A percentile compares a stretch with the other conserved stretches of the same genome.
These are phyloP conservation scores for Sarocladium oryzae DNA, from an alignment of 2,329 filamentous ascomycete species.

Conservation along the genomic window DNA sequence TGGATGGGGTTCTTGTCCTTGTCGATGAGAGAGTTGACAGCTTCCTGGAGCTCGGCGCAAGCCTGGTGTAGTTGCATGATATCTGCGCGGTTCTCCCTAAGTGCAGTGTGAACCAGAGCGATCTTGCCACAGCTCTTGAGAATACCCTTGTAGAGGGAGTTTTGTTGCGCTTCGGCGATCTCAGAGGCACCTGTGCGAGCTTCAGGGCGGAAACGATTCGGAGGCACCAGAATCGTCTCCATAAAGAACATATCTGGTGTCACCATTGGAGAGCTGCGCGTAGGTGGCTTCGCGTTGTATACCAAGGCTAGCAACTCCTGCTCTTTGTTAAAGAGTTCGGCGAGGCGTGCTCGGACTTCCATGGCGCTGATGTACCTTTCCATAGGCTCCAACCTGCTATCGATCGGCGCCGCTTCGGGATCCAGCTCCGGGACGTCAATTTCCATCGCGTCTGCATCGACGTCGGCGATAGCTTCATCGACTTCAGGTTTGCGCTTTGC, in stretches of 20 bases:
- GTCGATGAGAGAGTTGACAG: constrained; percentile 90
- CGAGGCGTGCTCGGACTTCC: constrained; percentile 75
- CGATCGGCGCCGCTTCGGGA: constrained; percentile 13
- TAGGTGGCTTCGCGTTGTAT: constrained; percentile 66
- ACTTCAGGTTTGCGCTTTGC: constrained; percentile 33
- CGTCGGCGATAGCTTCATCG: constrained; percentile 66
- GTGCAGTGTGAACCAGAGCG: constrained; percentile 54
- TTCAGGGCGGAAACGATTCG: constrained; percentile 86
- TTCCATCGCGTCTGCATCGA: constrained; percentile 40
- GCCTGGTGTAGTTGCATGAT: constrained; percentile 74
- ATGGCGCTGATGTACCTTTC: constrained; percentile 77
- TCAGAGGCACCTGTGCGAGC: constrained; percentile 73
- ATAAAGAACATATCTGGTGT: constrained; percentile 92
- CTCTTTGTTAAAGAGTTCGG: constrained; percentile 79
- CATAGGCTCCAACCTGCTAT: constrained; percentile 22
- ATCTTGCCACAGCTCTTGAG: constrained; percentile 69
- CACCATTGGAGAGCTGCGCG: constrained; percentile 51
- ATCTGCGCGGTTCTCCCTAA: constrained; percentile 39
- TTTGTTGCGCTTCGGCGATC: constrained; percentile 83
- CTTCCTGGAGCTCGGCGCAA: constrained; percentile 79
- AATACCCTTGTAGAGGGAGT: constrained; percentile 80
- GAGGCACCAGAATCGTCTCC: constrained; percentile 77
- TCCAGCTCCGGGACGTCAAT: constrained; percentile 18
- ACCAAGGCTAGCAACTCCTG: constrained; percentile 77
- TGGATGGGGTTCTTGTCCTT: constrained; percentile 77